Percentiles rank a stretch among this genome's conserved stretches.
These are phyloP conservation scores for Cynara cardunculus DNA, from an alignment of 129 eudicot genomes.

Conservation along the genomic window DNA sequence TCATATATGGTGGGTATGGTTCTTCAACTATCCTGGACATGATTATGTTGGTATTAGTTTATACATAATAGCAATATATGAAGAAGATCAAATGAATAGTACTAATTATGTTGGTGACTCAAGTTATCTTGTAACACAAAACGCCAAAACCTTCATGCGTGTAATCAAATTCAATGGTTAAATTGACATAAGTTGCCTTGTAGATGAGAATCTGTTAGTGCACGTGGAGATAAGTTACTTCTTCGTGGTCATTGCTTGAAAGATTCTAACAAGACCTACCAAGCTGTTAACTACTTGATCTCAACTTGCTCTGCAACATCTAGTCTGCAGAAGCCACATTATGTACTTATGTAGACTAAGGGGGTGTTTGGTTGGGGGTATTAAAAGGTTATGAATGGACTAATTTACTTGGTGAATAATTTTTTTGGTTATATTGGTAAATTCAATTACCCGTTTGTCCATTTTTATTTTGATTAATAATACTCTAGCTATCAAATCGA, in stretches of 20 bases:
- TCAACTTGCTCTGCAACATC: background rate
- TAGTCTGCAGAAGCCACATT: background rate
- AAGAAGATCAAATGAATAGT: background rate
- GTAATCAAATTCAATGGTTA: background rate
- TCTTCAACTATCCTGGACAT: background rate
- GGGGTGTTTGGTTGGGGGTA: too few relatives aligned
- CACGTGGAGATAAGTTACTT: background rate
- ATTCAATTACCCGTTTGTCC: background rate
- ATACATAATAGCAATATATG: background rate
- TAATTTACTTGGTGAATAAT: background rate
- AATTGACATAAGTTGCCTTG: background rate
- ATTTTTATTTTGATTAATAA: background rate
- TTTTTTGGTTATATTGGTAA: background rate
- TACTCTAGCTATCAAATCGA: background rate
- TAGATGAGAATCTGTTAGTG: background rate
- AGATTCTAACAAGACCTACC: background rate
- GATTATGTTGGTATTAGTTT: background rate
- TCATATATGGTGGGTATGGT: background rate
- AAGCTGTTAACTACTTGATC: background rate
- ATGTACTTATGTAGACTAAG: background rate
- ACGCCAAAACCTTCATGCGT: background rate
- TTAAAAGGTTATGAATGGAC: too few relatives aligned
- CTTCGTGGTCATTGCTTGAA: background rate
- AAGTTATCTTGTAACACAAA: background rate
- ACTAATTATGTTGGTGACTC: background rate